Evolutionary conservation across 1,284 basidiomycete genomes (phyloP).

Genomic region (Ceraceosorus guamensis): DNA sequence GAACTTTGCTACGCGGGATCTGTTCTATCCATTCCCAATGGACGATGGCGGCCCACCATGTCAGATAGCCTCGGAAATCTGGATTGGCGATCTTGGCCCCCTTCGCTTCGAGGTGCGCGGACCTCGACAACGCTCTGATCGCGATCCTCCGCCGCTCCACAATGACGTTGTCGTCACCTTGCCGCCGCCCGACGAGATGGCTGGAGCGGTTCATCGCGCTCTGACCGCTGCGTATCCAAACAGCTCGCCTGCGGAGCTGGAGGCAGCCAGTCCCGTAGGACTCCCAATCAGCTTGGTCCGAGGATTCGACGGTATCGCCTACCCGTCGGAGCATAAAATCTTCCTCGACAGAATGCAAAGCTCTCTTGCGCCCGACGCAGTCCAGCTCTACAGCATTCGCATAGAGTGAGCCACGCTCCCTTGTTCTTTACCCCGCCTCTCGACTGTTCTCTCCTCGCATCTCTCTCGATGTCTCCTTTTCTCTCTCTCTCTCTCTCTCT

Average conservation of each 20-base stretch:
- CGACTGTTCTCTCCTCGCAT: neutral
- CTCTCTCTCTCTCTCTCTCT: conserved; percentile 1
- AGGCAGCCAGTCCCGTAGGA: conserved; percentile 15
- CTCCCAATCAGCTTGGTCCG: conserved; percentile 44
- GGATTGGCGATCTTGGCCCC: conserved; percentile 7
- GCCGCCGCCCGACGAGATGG: conserved; percentile 21
- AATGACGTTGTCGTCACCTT: conserved; percentile 25
- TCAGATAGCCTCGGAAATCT: conserved; percentile 1
- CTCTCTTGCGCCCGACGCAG: neutral
- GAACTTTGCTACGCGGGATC: conserved; percentile 74
- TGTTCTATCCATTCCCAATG: conserved; percentile 53
- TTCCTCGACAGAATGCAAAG: conserved; percentile 28
- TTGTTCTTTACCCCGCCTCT: neutral
- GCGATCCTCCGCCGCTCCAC: too few species aligned
- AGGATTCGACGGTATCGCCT: conserved; percentile 36
- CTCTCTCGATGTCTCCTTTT: neutral
- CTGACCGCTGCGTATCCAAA: neutral
- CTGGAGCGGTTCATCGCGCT: conserved; percentile 9
- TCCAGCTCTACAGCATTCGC: neutral
- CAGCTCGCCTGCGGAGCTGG: neutral
- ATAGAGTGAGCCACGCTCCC: neutral
- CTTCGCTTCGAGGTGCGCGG: conserved; percentile 2
- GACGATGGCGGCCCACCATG: neutral
- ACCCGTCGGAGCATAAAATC: conserved; percentile 35
- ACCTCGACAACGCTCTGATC: too few species aligned